Base-by-base conservation (phyloP, 2,329 filamentous ascomycete species). In the Chrysosporium keratinophilum region DNA sequence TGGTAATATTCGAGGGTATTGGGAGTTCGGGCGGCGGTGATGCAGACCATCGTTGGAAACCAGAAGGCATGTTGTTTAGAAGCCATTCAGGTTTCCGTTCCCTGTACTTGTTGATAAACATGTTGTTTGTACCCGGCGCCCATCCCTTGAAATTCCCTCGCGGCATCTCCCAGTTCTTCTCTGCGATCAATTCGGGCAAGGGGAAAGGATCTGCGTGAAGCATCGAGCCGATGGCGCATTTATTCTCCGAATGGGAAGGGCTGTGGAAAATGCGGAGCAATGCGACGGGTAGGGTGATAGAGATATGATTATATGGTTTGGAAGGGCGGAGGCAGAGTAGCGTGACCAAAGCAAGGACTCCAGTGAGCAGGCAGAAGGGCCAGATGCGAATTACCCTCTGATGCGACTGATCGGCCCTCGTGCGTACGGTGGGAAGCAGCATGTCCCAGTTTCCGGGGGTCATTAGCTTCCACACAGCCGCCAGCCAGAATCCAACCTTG, bases 261-360 rank as follows among this genome's bases (percentile, higher is more conserved):
- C 48, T 0, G 1, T 56, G 37, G 10, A 67, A 49, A 6, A 61
- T 62, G 5, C 55, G 47, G 12, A 63, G 55, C 28, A 67, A 51
- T 5, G 62, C 60, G 39, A 65, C 62, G 2, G 65, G 65, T 4
- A 67, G 55, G 9, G 65, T 63, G 10, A 59, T 58, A 2, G 65
- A 66, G 42, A 67, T 64, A 42, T 67, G 64, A 33, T 57, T 58
- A 40, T 66, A 67, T 4, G 65, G 65, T 34, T 62, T 59, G 5
- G 61, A 52, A 0, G 65, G 65, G n/a, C 65, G 60, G 46, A 58
- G 19, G 20, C 65, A 39, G 41, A 54, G 59, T 33, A 67, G 48
- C 12, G 58, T 20, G 5, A 58, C 41, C 10, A 62, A 46, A 4
- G 49, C 23, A 5, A 58, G 2, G 1, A 56, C 33, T 6, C 42